Conservation (phyloP, 1,139 yeast genomes). For the Schizosaccharomyces versatilis region DNA sequence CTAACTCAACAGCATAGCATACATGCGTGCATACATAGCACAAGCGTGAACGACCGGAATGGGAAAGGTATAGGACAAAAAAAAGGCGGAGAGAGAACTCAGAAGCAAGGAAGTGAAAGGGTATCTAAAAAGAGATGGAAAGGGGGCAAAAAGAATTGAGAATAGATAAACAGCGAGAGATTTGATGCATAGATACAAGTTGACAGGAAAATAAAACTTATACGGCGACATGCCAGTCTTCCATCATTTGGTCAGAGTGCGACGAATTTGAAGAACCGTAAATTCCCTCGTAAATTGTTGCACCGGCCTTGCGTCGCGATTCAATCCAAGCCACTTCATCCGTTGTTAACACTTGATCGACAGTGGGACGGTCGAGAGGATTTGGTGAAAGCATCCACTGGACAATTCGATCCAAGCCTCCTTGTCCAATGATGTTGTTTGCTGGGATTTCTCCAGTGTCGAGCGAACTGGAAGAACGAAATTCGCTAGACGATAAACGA, state of each 20-base stretch:
- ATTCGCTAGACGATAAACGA: slow-evolving; percentile 90
- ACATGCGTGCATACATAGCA: too few relatives aligned
- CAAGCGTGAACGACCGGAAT: too few relatives aligned
- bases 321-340: slow-evolving; percentile 66
- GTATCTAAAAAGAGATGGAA: neutral
- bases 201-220: neutral
- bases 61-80: too few relatives aligned
- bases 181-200: neutral
- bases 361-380: slow-evolving; percentile 66
- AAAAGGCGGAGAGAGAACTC: neutral
- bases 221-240: neutral
- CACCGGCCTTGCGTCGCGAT: slow-evolving; percentile 71
- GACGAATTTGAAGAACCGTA: slow-evolving; percentile 54
- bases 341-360: slow-evolving; percentile 40
- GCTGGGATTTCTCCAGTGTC: slow-evolving; percentile 87
- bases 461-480: slow-evolving; percentile 90
- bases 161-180: neutral
- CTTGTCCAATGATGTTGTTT: slow-evolving; percentile 34
- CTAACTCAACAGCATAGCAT: too few relatives aligned
- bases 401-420: slow-evolving; percentile 54
- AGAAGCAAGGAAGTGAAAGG: neutral
- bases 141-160: neutral
- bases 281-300: slow-evolving; percentile 88
- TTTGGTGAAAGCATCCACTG: slow-evolving; percentile 76
- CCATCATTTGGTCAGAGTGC: slow-evolving; percentile 3